Base-by-base conservation (phyloP, 179 eudicot genomes). In the Camellia oleifera region DNA sequence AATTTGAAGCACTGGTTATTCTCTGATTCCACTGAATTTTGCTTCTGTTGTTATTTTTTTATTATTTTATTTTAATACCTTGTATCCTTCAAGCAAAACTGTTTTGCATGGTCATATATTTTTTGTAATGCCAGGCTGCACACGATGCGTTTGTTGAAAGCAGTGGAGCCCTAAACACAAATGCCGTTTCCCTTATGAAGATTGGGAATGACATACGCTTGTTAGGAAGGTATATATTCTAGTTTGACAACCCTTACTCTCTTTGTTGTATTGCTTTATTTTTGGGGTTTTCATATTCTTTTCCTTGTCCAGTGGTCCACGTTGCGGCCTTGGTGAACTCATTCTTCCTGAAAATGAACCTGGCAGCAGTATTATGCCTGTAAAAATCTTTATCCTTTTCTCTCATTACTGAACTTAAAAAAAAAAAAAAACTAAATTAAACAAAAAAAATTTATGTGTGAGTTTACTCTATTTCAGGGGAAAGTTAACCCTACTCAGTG, bases 291-390 rank as follows among this genome's bases (percentile, higher is more conserved):
- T 86, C 4, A 84, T 69, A 63, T 67, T 63, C 13, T 69, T 73
- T 46, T 68, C 76, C 56, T 77, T 77, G 17, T 82, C 72, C 88
- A 97, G 99, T 89, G 98, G 99, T 72, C 98, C 99, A 56, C 94
- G 98, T 2, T 94, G 99, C 81, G 99, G 99, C 79, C 95, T 97
- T 73, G 98, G 99, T 50, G 99, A 97, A 85, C 90, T 97, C 75
- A 90, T 90, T 82, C 97, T 97, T 86, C 99, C 97, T 66, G 99
- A 97, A 87, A 97, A 97, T 91, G 99, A 97, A 88, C 99, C 98
- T 54, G 98, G 99, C 75, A 94, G 97, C 97, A 94, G 99, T 85
- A 97, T 97, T 80, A 97, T 97, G 99, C 99, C 99, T 84, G 98
- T 97, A 94, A 87, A 53, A 66, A 60, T 63, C 69, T 80, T 80